These are phyloP conservation scores for Erigeron canadensis DNA, from an alignment of 129 eudicot species.

Conservation along the genomic window DNA sequence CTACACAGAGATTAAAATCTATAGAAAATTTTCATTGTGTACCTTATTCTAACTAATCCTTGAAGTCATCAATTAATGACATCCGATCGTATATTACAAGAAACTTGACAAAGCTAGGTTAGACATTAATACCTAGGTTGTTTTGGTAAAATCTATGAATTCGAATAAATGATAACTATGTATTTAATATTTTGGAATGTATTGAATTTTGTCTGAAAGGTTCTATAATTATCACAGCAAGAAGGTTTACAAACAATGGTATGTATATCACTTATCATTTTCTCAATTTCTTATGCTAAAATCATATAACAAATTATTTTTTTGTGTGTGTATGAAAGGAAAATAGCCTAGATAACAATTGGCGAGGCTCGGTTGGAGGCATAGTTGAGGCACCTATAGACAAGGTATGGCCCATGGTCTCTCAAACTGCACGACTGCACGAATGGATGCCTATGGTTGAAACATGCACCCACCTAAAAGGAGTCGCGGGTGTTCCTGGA, in stretches of 20 bases:
- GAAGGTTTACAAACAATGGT: conserved; percentile 12
- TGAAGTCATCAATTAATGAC: conserved; percentile 30
- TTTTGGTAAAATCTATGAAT: conserved; percentile 25
- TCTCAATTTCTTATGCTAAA: too few species aligned
- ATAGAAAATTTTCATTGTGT: not conserved
- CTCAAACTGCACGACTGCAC: conserved; percentile 41
- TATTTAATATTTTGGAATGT: not conserved
- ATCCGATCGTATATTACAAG: conserved; percentile 26
- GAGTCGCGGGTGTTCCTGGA: conserved; percentile 60
- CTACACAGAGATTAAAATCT: not conserved
- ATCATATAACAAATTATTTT: too few species aligned
- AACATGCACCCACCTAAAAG: conserved; percentile 55
- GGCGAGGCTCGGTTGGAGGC: conserved; percentile 71
- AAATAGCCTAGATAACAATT: conserved; percentile 21
- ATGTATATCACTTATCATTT: not conserved
- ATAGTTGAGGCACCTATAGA: conserved; percentile 65
- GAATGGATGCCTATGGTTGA: conserved; percentile 91
- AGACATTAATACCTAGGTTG: conserved; percentile 32
- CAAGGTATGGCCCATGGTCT: conserved; percentile 61
- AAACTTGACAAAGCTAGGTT: conserved; percentile 30
- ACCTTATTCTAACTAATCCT: conserved; percentile 18
- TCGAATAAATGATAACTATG: conserved; percentile 9
- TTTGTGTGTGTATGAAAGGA: conserved; percentile 13
- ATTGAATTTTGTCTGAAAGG: conserved; percentile 15
- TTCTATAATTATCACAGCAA: not conserved